These are phyloP conservation scores for Nakataea oryzae DNA, from an alignment of 2,329 filamentous ascomycete genomes.

Conservation along the genomic window DNA sequence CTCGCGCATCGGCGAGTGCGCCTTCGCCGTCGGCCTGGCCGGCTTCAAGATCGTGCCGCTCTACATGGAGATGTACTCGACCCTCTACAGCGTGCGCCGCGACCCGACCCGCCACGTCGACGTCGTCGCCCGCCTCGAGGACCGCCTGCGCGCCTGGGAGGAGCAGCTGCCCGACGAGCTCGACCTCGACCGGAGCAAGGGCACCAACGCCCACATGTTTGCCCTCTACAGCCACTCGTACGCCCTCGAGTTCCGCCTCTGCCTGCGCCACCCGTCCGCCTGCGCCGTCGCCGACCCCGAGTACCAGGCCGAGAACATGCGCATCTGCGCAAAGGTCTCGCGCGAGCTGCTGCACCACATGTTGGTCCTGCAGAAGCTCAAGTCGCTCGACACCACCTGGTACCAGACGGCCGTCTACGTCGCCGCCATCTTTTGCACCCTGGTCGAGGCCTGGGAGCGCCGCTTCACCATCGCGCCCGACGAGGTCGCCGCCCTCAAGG, in stretches of 20 bases:
- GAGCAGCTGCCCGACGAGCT: conserved; percentile 54
- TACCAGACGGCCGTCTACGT: conserved; percentile 63
- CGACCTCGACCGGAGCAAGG: conserved; percentile 25
- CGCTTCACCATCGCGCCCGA: conserved; percentile 46
- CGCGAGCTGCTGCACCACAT: conserved; percentile 53
- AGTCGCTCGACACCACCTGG: conserved; percentile 69
- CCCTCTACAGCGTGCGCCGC: conserved; percentile 61
- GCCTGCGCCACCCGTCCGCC: conserved; percentile 51
- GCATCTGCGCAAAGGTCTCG: conserved; percentile 56
- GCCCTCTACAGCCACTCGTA: conserved; percentile 44
- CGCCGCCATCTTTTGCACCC: conserved; percentile 60
- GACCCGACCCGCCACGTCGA: conserved; percentile 53
- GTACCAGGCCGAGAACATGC: conserved; percentile 51
- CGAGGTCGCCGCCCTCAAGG: conserved; percentile 49
- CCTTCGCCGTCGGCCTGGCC: conserved; percentile 55
- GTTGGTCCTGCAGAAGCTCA: conserved; percentile 48
- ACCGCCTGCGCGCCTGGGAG: conserved; percentile 51
- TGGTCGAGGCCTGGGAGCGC: conserved; percentile 61
- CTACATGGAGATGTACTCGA: conserved; percentile 64
- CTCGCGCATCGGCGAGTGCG: conserved; percentile 46
- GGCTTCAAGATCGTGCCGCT: conserved; percentile 55
- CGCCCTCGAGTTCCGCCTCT: conserved; percentile 46
- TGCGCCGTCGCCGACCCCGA: conserved; percentile 42
- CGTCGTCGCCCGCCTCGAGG: conserved; percentile 55
- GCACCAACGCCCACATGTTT: conserved; percentile 32